A percentile compares a stretch with the other conserved stretches of the same genome.
phyloP scores from a whole-genome alignment of 768 basidiomycete genomes.

The Lactarius indigo region DNA sequence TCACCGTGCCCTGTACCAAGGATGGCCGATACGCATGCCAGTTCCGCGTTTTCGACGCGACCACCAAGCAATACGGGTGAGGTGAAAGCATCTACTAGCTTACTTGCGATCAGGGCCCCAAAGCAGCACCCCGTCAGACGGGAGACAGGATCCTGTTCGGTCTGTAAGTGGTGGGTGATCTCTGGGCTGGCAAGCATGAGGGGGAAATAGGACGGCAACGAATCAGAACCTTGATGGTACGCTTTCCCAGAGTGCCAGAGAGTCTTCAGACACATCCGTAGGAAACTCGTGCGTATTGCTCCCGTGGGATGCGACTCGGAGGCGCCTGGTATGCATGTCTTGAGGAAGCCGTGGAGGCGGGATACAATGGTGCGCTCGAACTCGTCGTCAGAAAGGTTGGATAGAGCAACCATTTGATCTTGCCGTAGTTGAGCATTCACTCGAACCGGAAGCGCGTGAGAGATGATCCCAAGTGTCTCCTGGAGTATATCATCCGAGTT shows the following conservation, averaged over 20 bases:
- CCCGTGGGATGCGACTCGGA: background rate
- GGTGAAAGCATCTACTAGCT: background rate
- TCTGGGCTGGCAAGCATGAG: background rate
- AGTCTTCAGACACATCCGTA: background rate
- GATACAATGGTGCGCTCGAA: background rate
- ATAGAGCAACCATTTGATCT: background rate
- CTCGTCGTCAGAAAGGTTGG: background rate
- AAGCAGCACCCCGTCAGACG: background rate
- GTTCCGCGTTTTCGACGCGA: background rate
- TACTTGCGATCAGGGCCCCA: background rate
- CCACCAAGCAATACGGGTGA: background rate
- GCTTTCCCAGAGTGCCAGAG: background rate
- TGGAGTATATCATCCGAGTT: background rate
- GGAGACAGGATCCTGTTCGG: background rate
- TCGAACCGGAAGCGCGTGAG: background rate
- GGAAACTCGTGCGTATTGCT: background rate
- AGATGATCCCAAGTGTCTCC: background rate
- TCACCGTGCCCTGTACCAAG: background rate
- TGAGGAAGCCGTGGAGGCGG: background rate
- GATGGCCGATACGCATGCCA: background rate
- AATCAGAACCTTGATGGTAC: background rate
- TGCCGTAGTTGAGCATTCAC: background rate
- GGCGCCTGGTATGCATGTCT: background rate
- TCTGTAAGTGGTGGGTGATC: background rate
- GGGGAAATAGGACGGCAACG: background rate